These are phyloP conservation scores for Chlamydomonas schloesseri DNA, from an alignment of 139 green algal genomes.

Conservation along the genomic window DNA sequence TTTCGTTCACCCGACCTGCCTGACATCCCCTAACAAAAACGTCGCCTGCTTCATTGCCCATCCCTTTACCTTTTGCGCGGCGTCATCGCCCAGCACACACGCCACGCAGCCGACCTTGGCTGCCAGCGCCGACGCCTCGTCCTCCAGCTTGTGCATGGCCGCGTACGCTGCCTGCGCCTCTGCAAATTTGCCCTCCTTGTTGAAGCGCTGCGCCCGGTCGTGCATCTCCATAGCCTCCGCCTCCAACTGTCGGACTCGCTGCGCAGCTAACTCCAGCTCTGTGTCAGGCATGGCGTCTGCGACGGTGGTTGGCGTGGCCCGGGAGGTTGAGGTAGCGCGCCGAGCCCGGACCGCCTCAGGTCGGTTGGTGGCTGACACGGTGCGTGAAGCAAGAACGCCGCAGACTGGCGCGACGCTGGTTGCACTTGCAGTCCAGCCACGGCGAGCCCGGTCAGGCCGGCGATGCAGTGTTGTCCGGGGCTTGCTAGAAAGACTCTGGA, in stretches of 20 bases:
- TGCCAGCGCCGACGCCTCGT: constrained; percentile 46
- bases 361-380: no score
- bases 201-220: constrained; percentile 59
- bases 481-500: no score
- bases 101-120: constrained; percentile 34
- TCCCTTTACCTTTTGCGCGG: neutral
- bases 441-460: no score
- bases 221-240: constrained; percentile 39
- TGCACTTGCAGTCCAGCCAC: no score
- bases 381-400: neutral
- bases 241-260: constrained; percentile 53
- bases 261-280: constrained; percentile 33
- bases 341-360: no score
- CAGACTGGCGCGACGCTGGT: no score
- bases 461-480: no score
- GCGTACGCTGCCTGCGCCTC: constrained; percentile 61
- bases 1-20: no score
- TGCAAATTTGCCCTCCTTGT: constrained; percentile 54
- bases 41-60: no score
- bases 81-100: constrained; percentile 24
- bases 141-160: constrained; percentile 62
- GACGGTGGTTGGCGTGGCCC: neutral
- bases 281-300: neutral
- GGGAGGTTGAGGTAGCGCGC: neutral
- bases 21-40: no score